phyloP scores from a whole-genome alignment of 106 monocot genomes.

The Alisma plantagoaquatica region DNA sequence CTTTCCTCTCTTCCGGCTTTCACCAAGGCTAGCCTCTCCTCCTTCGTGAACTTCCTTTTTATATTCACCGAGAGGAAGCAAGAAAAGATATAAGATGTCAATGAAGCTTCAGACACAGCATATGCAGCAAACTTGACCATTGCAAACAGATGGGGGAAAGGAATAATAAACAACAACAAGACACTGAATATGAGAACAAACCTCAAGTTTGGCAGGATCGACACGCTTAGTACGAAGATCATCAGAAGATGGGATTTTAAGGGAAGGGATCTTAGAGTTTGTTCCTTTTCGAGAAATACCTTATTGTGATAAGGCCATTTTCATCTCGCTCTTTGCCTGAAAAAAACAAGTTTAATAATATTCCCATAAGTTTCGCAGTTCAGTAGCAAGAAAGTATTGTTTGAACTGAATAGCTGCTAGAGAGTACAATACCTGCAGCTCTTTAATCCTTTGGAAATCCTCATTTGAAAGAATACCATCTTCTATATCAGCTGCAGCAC shows the following conservation, averaged over 20 bases:
- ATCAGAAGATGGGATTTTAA: conserved; percentile 68
- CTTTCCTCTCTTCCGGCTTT: conserved; percentile 87
- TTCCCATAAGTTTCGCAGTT: no score
- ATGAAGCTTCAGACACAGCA: no score
- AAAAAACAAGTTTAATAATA: no score
- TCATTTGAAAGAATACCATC: conserved; percentile 89
- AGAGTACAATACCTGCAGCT: conserved; percentile 44
- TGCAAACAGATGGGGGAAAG: no score
- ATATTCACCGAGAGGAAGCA: conserved; percentile 40
- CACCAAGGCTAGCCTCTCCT: conserved; percentile 60
- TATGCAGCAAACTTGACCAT: no score
- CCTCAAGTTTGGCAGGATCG: conserved; percentile 83
- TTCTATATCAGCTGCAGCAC: conserved; percentile 13
- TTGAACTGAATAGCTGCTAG: no score
- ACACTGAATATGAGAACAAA: conserved; percentile 18
- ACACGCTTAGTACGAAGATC: conserved; percentile 64
- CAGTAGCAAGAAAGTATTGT: no score
- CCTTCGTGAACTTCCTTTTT: conserved; percentile 71
- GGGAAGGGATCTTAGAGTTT: conserved; percentile 22
- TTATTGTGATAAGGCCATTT: conserved; percentile 48
- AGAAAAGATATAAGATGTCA: no score
- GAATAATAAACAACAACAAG: no score
- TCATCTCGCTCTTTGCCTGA: conserved; percentile 73
- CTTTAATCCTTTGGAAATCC: conserved; percentile 84
- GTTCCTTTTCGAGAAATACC: conserved; percentile 41